These are phyloP conservation scores for Volvariella volvacea DNA, from an alignment of 1,284 basidiomycete genomes.

Conservation along the genomic window DNA sequence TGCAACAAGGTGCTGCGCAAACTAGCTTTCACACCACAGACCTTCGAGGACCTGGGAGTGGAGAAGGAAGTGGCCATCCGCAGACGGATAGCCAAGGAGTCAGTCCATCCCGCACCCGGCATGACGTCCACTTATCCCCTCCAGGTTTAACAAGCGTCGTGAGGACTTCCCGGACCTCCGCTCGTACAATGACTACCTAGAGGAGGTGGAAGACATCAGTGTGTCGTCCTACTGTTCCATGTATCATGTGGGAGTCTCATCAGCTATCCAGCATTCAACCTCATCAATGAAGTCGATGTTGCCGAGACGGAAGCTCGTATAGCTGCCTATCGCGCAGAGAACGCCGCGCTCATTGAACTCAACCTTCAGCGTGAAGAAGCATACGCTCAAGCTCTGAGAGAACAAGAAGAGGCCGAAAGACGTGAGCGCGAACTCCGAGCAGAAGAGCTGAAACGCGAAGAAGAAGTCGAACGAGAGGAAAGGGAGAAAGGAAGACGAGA, in stretches of 20 bases:
- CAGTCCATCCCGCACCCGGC: constrained; percentile 6
- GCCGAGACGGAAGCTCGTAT: constrained; percentile 82
- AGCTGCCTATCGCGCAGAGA: constrained; percentile 71
- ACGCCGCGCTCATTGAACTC: constrained; percentile 72
- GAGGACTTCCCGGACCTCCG: constrained; percentile 84
- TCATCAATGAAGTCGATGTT: constrained; percentile 90
- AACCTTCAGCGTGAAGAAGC: constrained; percentile 76
- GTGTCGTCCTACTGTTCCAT: constrained; percentile 21
- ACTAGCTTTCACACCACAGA: constrained; percentile 91
- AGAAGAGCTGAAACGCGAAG: constrained; percentile 57
- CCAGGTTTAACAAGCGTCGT: constrained; percentile 86
- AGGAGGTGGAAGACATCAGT: constrained; percentile 96
- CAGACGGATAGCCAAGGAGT: constrained; percentile 83
- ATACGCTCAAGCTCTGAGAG: constrained; percentile 60
- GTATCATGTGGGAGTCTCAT: constrained; percentile 3
- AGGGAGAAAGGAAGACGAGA: constrained; percentile 68
- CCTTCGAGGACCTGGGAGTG: constrained; percentile 93
- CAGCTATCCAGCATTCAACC: constrained; percentile 74
- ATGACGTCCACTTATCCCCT: constrained; percentile 4
- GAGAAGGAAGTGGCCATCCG: constrained; percentile 95
- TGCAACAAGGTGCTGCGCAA: constrained; percentile 90
- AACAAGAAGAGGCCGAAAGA: constrained; percentile 70
- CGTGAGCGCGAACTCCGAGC: constrained; percentile 70
- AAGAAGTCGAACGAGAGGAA: constrained; percentile 72
- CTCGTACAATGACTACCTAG: constrained; percentile 94